Conservation (phyloP, 805 yeast species). For the Pichia membranifaciens region DNA sequence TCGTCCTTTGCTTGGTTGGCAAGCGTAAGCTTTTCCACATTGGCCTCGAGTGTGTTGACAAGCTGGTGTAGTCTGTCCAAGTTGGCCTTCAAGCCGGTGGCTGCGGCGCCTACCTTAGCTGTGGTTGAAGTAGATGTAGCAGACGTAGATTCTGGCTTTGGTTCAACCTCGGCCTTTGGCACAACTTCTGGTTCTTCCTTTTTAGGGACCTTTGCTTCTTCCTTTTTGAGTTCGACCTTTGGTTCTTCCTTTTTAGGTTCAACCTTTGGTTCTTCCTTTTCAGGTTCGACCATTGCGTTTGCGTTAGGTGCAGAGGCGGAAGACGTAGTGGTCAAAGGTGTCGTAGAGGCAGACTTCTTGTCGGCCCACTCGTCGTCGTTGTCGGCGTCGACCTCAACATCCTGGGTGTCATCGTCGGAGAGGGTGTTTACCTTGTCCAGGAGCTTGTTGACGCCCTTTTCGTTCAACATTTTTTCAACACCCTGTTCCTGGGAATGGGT, state of each 20-base stretch:
- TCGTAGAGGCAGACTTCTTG: slow-evolving; percentile 2
- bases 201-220: slow-evolving; percentile 10
- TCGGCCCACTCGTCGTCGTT: slow-evolving; percentile 29
- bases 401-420: slow-evolving; percentile 37
- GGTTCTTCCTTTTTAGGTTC: slow-evolving; percentile 4
- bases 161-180: no score
- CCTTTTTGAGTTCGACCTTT: slow-evolving; percentile 9
- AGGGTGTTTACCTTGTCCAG: slow-evolving; percentile 39
- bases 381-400: slow-evolving; percentile 20
- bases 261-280: slow-evolving; percentile 1
- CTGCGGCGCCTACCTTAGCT: slow-evolving; percentile 31
- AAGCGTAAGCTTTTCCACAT: slow-evolving; percentile 44
- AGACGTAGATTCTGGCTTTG: slow-evolving; percentile 2
- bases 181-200: slow-evolving; percentile 1
- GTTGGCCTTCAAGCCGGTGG: slow-evolving; percentile 65
- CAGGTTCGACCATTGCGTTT: background rate
- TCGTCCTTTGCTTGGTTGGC: slow-evolving; percentile 62
- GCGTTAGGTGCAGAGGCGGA: background rate
- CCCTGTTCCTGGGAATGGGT: slow-evolving; percentile 32
- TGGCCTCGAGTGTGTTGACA: slow-evolving; percentile 51
- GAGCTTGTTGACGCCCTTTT: slow-evolving; percentile 41
- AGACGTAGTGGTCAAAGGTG: background rate
- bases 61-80: slow-evolving; percentile 60
- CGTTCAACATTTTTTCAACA: slow-evolving; percentile 44
- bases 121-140: slow-evolving; percentile 17